Conservation (phyloP, 345 rosid species). For the Lenwebbia sp. region DNA sequence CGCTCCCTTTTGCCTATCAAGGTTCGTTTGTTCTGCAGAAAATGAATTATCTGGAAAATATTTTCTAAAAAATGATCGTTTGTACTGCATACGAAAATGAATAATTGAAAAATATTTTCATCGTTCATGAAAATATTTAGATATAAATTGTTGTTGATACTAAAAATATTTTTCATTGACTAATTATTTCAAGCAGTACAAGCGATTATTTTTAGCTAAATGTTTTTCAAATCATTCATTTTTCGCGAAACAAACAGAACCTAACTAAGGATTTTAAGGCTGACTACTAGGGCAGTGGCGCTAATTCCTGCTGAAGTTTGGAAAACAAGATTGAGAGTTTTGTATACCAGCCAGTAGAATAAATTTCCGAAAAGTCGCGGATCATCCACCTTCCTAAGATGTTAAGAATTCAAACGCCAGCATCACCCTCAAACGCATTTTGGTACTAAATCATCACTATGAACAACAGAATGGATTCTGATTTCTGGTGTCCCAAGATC, state of each 20-base stretch:
- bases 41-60: no score
- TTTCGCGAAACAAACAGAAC: no score
- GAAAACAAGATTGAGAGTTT: not conserved
- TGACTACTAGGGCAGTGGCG: not conserved
- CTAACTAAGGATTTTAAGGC: not conserved
- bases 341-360: not conserved
- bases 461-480: not conserved
- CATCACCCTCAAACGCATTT: not conserved
- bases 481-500: not conserved
- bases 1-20: not conserved
- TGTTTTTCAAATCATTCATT: no score
- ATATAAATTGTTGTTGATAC: no score
- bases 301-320: not conserved
- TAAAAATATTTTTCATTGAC: no score
- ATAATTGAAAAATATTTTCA: no score
- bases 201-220: no score
- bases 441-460: not conserved
- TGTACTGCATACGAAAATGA: no score
- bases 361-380: accelerated
- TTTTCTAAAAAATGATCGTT: no score
- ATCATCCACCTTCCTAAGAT: not conserved
- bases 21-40: no score
- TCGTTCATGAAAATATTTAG: no score
- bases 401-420: not conserved
- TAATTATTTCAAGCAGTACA: no score